Evolutionary conservation across 1,284 basidiomycete genomes (phyloP), one percentile per base, ranked within the genome.

Genomic region (Phellopilus nigrolimitatus): DNA sequence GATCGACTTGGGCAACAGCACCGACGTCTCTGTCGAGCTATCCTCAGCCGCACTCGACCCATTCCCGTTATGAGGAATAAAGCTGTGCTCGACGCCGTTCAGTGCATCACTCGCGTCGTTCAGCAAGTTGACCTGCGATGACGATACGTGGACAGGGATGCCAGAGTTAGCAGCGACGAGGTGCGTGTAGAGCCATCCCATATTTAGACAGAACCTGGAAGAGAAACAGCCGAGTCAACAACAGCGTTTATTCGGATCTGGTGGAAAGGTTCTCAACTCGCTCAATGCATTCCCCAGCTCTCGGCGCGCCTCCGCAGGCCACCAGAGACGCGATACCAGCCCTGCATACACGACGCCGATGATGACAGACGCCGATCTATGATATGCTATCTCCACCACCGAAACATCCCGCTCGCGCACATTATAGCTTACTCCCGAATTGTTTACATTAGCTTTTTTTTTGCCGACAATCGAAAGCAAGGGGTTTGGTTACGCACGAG

Each of bases 271-370:
- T 66, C 62, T 37, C n/a, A 37, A 89, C 91, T 97, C 92, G 68
- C 91, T 87, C 3, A 97, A 74, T 0, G 82, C 88, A 55, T 83
- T 82, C 34, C 87, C 82, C 2, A 99, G 73, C 68, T 97, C 94
- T 25, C 88, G 74, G 47, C 95, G 73, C 0, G 95, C 95, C 63
- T 97, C 95, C 17, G 90, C 82, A 1, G 95, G 95, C 94, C 95
- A 98, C 84, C 94, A 92, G 57, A 88, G 86, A 42, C 91, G 76
- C 4, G 91, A 94, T 10, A 97, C 82, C 24, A 97, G 67, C 2
- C 84, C 80, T 0, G 93, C 94, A 88, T 91, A 98, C 0, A 95
- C 65, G 0, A 95, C 91, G 12, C 95, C 95, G 4, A 81, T 76
- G 0, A 80, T 85, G n/a, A 99, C 95, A 19, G 92, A 79, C 3